These are phyloP conservation scores for Zymoseptoria pseudotritici DNA, from an alignment of 2,329 filamentous ascomycete genomes.

Conservation along the genomic window DNA sequence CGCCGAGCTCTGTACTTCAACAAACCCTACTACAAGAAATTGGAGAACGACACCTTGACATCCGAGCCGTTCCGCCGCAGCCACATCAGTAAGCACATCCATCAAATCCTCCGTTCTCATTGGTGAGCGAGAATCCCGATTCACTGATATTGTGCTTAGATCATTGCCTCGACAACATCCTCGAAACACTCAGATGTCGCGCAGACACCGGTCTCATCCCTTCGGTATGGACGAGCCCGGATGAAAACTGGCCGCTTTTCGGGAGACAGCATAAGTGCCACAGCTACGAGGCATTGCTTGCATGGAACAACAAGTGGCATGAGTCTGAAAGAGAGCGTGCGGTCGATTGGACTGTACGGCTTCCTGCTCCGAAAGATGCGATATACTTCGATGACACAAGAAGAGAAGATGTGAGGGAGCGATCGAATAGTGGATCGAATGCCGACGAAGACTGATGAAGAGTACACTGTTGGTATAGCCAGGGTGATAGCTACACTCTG, in stretches of 20 bases:
- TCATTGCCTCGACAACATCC: constrained; percentile 5
- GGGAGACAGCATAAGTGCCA: constrained; percentile 8
- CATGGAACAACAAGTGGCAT: not conserved
- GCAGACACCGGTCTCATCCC: constrained; percentile 1
- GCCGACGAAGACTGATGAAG: too few species aligned
- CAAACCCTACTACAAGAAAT: not conserved
- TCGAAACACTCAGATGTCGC: constrained; percentile 3
- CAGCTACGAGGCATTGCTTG: constrained; percentile 6
- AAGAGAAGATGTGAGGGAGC: too few species aligned
- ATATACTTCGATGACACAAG: too few species aligned
- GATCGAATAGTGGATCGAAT: too few species aligned
- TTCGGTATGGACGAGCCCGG: not conserved
- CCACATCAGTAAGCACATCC: not conserved
- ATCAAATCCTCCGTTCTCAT: too few species aligned
- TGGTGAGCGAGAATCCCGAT: too few species aligned
- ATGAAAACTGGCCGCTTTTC: constrained; percentile 3
- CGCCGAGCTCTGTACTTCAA: not conserved
- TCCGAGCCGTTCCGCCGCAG: not conserved
- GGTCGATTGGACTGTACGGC: not conserved
- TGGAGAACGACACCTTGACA: not conserved
- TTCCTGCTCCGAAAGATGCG: not conserved
- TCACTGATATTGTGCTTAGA: not conserved
- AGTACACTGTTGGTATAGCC: too few species aligned
- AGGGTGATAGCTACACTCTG: too few species aligned
- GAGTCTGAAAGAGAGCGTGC: too few species aligned